Conservation (phyloP, 2,329 filamentous ascomycete species). For the Aspergillaceae sp. region DNA sequence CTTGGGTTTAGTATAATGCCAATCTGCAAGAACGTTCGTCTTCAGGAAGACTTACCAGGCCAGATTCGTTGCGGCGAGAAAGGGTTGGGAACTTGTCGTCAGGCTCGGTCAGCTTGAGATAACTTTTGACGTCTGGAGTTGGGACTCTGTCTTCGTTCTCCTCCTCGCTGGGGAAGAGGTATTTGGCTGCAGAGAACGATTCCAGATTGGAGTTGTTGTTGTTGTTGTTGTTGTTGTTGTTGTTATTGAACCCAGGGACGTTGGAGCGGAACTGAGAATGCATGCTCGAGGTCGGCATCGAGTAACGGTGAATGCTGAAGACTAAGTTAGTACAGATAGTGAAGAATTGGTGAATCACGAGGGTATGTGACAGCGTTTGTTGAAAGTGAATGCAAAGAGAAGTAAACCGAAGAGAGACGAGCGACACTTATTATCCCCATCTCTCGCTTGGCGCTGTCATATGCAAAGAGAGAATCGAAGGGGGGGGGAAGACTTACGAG, state of each 20-base stretch:
- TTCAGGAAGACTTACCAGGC: constrained; percentile 41
- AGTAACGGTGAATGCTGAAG: constrained; percentile 74
- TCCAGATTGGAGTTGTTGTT: too few species aligned
- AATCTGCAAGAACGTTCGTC: background rate
- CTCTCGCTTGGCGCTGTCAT: background rate
- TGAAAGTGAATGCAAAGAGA: too few species aligned
- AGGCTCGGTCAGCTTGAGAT: constrained; percentile 61
- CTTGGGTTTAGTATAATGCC: constrained; percentile 30
- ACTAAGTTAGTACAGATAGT: constrained; percentile 3
- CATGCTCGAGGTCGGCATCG: constrained; percentile 66
- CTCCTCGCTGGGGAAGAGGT: constrained; percentile 79
- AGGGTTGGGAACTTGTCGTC: constrained; percentile 79
- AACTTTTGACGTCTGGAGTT: constrained; percentile 59
- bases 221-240: too few species aligned
- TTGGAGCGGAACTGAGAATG: constrained; percentile 24
- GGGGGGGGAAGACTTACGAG: constrained; percentile 55
- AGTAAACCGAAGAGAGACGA: too few species aligned
- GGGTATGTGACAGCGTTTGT: background rate
- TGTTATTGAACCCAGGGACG: constrained; percentile 17
- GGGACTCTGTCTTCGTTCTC: constrained; percentile 49
- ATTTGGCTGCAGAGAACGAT: constrained; percentile 68
- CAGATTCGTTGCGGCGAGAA: constrained; percentile 41
- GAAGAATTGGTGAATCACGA: too few species aligned
- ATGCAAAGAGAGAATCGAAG: background rate
- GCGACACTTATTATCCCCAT: too few species aligned